phyloP scores from a whole-genome alignment of 1,139 yeast genomes.

The Kodamaea ohmeri region DNA sequence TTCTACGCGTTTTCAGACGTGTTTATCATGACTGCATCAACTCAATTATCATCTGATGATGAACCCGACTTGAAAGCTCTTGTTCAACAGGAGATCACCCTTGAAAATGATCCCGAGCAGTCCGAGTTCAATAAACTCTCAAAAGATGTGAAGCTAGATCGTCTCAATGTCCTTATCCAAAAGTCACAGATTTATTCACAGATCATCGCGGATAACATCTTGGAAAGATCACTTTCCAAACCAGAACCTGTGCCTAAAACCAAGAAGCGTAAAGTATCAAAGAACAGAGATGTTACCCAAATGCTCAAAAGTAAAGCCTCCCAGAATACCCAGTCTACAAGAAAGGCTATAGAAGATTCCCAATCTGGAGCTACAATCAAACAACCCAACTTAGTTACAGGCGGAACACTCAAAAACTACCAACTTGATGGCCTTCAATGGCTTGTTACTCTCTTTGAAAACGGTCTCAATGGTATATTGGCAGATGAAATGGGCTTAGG shows the following conservation, averaged over 20 bases:
- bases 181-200: conserved; percentile 82
- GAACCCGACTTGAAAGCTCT: conserved; percentile 9
- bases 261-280: conserved; percentile 15
- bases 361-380: conserved; percentile 19
- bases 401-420: conserved; percentile 72
- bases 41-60: background rate
- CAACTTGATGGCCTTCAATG: conserved; percentile 91
- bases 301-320: conserved; percentile 25
- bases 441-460: conserved; percentile 83
- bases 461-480: conserved; percentile 89
- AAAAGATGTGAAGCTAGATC: conserved; percentile 47
- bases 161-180: conserved; percentile 70
- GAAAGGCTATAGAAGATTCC: conserved; percentile 24
- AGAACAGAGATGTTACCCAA: conserved; percentile 22
- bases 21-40: conserved; percentile 2
- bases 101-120: conserved; percentile 26
- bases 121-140: conserved; percentile 41
- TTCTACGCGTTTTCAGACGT: conserved; percentile 1
- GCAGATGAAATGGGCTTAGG: conserved; percentile 99
- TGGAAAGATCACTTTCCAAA: conserved; percentile 41
- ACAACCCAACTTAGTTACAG: conserved; percentile 68
- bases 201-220: conserved; percentile 74
- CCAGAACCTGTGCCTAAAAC: conserved; percentile 16
- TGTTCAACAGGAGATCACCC: conserved; percentile 1
- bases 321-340: conserved; percentile 21